Conservation (phyloP, 768 basidiomycete genomes). For the Termitomyces titanicus region DNA sequence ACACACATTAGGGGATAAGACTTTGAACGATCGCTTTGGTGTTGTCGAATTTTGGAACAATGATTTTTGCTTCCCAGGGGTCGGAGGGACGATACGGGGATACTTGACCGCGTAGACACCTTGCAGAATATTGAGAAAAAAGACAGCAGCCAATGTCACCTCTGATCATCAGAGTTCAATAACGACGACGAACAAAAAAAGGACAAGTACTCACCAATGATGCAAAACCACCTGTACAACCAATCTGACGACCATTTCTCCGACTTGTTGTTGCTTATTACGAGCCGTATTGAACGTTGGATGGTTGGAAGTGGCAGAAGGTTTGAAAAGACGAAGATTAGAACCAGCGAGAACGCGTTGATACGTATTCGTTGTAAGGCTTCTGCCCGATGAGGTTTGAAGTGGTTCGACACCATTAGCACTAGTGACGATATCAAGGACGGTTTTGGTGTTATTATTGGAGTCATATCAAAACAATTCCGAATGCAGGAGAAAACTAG, state of each 20-base stretch:
- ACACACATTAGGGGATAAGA: conserved; percentile 39
- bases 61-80: conserved; percentile 28
- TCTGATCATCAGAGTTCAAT: conserved; percentile 22
- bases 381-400: conserved; percentile 44
- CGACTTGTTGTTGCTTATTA: conserved; percentile 19
- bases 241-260: conserved; percentile 31
- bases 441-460: neutral
- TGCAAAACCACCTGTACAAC: conserved; percentile 35
- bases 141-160: conserved; percentile 26
- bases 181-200: neutral
- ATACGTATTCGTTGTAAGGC: conserved; percentile 39
- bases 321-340: conserved; percentile 31
- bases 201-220: conserved; percentile 29
- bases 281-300: conserved; percentile 27
- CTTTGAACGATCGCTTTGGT: conserved; percentile 32
- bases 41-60: conserved; percentile 22
- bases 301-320: conserved; percentile 38
- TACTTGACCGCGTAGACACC: conserved; percentile 38
- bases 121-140: conserved; percentile 39
- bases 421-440: conserved; percentile 16
- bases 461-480: neutral
- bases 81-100: conserved; percentile 34
- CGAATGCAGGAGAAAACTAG: neutral
- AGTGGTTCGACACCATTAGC: conserved; percentile 22
- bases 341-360: conserved; percentile 33